Percentiles rank a stretch among this genome's conserved stretches.
Conservation (phyloP, 306 rosid genomes). For the Glycyrrhiza uralensis region DNA sequence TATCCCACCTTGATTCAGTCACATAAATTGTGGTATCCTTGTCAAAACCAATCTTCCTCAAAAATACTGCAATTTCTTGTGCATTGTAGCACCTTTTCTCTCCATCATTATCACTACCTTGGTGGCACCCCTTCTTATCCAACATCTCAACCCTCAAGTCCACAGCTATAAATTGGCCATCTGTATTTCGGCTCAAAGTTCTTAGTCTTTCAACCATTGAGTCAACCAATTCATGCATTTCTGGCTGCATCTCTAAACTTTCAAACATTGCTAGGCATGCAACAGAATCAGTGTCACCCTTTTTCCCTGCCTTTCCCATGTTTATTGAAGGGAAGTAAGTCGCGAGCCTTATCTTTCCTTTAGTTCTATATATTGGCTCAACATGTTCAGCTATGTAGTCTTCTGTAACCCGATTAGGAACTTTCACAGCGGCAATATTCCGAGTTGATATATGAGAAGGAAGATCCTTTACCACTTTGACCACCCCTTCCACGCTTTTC, state of each 20-base stretch:
- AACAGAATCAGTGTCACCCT: slow-evolving; percentile 56
- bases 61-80: slow-evolving; percentile 71
- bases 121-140: slow-evolving; percentile 70
- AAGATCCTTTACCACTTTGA: slow-evolving; percentile 62
- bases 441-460: slow-evolving; percentile 59
- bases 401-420: slow-evolving; percentile 87
- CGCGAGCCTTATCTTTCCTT: slow-evolving; percentile 79
- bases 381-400: slow-evolving; percentile 74
- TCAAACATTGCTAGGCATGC: slow-evolving; percentile 95
- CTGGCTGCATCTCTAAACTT: slow-evolving; percentile 79
- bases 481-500: slow-evolving; percentile 80
- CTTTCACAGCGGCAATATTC: slow-evolving; percentile 81
- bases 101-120: slow-evolving; percentile 55
- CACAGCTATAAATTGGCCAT: slow-evolving; percentile 78
- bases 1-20: slow-evolving; percentile 90
- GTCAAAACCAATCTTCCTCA: slow-evolving; percentile 76
- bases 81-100: slow-evolving; percentile 77
- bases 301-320: slow-evolving; percentile 63
- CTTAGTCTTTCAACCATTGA: slow-evolving; percentile 78
- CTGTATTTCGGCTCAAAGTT: slow-evolving; percentile 80
- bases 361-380: slow-evolving; percentile 64
- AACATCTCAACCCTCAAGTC: slow-evolving; percentile 87
- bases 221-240: slow-evolving; percentile 70
- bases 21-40: slow-evolving; percentile 89
- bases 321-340: slow-evolving; percentile 92